Evolutionary conservation across 768 basidiomycete genomes (phyloP), one percentile per base, ranked within the genome.

Genomic region (Cantharellus anzutake): DNA sequence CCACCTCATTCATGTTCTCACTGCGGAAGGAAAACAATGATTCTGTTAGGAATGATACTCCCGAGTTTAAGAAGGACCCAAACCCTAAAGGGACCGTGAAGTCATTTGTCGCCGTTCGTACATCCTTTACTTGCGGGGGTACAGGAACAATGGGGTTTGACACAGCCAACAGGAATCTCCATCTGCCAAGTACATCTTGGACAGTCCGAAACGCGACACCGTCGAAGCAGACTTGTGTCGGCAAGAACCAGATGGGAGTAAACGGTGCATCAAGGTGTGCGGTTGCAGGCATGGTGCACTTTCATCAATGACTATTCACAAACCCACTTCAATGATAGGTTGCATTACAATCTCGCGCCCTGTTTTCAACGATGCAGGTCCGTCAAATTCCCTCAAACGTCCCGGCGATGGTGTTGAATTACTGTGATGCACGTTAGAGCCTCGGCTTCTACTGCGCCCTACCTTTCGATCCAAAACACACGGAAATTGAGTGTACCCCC

Each of bases 11-110:
- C n/a, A n/a, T n/a, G n/a, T n/a, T n/a, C n/a, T n/a, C n/a, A n/a
- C n/a, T n/a, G n/a, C n/a, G n/a, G n/a, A n/a, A n/a, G n/a, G n/a
- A n/a, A n/a, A n/a, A n/a, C n/a, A n/a, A n/a, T n/a, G n/a, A n/a
- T n/a, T n/a, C n/a, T n/a, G n/a, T n/a, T n/a, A n/a, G n/a, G n/a
- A n/a, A n/a, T n/a, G n/a, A n/a, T n/a, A n/a, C n/a, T n/a, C n/a
- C n/a, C n/a, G n/a, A n/a, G n/a, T n/a, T n/a, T 57, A 67, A 67
- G 57, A 84, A 86, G 63, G 84, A 87, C 65, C 91, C 91, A n/a
- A 48, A 48, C 20, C 44, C 44, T 7, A 7, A 20, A 48, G 44
- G 20, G 7, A 48, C 44, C 44, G 44, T 48, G 11, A 48, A 48
- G 44, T 7, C 44, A 20, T 48, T 48, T 48, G 44, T 48, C 20